Evolutionary conservation across 495 filamentous ascomycete species (phyloP).

Genomic region (Glutinoglossum americanum): DNA sequence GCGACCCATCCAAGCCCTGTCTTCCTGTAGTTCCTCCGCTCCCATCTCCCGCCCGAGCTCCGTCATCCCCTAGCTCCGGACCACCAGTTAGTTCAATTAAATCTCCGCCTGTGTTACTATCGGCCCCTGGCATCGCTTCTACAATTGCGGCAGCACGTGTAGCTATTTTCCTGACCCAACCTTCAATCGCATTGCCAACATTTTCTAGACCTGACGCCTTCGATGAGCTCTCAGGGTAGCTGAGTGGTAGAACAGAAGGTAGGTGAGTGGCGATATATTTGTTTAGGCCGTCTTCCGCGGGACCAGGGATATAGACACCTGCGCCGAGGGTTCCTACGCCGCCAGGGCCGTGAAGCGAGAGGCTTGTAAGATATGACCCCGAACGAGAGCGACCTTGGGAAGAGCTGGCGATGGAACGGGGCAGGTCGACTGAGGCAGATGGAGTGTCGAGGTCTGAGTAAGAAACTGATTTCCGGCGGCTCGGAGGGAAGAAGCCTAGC

Average conservation of each 20-base stretch:
- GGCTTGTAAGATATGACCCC: constrained; percentile 12
- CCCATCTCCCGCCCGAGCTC: background rate
- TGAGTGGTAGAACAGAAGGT: constrained; percentile 39
- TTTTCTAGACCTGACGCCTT: constrained; percentile 43
- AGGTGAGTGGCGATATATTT: constrained; percentile 57
- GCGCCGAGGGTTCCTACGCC: constrained; percentile 61
- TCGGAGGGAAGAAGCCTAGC: constrained; percentile 79
- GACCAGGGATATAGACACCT: constrained; percentile 49
- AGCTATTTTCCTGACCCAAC: constrained; percentile 68
- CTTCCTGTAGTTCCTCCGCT: background rate
- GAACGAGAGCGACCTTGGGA: constrained; percentile 13
- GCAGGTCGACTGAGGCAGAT: constrained; percentile 36
- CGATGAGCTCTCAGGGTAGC: constrained; percentile 16
- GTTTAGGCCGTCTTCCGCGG: constrained; percentile 60
- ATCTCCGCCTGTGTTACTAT: constrained; percentile 32
- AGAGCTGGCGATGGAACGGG: constrained; percentile 6
- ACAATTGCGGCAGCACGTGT: constrained; percentile 30
- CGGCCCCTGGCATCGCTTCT: constrained; percentile 11
- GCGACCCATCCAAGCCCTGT: background rate
- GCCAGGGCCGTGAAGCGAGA: constrained; percentile 46
- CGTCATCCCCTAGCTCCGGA: background rate
- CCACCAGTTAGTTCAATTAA: constrained; percentile 50
- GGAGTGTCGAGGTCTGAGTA: constrained; percentile 36
- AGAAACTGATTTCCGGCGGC: constrained; percentile 57
- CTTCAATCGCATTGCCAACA: constrained; percentile 65